phyloP scores from a whole-genome alignment of 306 rosid genomes.

The Coriaria nepalensis region DNA sequence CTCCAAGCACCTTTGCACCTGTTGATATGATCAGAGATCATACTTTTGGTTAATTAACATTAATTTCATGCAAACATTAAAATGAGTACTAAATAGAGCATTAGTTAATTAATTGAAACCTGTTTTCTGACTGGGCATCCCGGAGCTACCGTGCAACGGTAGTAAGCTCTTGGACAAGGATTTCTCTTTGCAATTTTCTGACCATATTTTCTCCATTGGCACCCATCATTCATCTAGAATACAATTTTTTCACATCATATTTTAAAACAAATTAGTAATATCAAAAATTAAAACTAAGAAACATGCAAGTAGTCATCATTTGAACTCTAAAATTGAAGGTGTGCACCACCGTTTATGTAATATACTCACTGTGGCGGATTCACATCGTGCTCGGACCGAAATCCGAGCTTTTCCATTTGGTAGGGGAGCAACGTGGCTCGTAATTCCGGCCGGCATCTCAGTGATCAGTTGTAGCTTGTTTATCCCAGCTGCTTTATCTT shows the following conservation, averaged over 20 bases:
- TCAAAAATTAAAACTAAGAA: background rate
- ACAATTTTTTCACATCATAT: too few relatives aligned
- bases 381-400: slow-evolving; percentile 94
- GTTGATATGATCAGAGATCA: background rate
- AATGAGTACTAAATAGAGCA: too few relatives aligned
- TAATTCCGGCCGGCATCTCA: slow-evolving; percentile 14
- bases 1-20: slow-evolving; percentile 38
- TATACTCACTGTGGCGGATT: slow-evolving; percentile 61
- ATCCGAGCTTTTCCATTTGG: slow-evolving; percentile 89
- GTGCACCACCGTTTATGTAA: too few relatives aligned
- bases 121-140: slow-evolving; percentile 93
- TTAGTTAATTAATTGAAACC: slow-evolving; percentile 17
- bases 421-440: slow-evolving; percentile 28
- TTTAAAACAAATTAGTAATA: too few relatives aligned
- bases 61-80: too few relatives aligned
- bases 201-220: slow-evolving; percentile 98
- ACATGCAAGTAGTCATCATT: too few relatives aligned
- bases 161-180: slow-evolving; percentile 92
- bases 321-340: too few relatives aligned
- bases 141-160: slow-evolving; percentile 81
- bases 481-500: slow-evolving; percentile 12
- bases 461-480: slow-evolving; percentile 32
- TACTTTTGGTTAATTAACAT: too few relatives aligned
- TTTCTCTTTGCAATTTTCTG: slow-evolving; percentile 89
- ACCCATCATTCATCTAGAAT: slow-evolving; percentile 98